phyloP scores from a whole-genome alignment of 2,329 filamentous ascomycete genomes.

The Fusarium nodosum region DNA sequence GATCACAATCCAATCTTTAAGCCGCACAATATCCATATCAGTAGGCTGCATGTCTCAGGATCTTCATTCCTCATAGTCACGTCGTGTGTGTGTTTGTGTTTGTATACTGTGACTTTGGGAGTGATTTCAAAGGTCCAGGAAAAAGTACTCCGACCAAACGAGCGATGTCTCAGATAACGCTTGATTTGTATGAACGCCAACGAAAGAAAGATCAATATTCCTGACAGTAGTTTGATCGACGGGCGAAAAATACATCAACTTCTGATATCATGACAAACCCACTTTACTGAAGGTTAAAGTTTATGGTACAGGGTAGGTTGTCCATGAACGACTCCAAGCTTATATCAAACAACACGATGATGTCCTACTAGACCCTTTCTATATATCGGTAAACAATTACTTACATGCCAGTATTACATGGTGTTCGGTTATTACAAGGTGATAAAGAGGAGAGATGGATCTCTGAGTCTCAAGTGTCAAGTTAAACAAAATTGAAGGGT shows the following conservation, averaged over 20 bases:
- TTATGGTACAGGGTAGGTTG: constrained; percentile 32
- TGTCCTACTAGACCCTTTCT: background rate
- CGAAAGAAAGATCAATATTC: background rate
- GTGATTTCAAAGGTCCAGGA: constrained; percentile 12
- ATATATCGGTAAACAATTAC: background rate
- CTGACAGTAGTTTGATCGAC: background rate
- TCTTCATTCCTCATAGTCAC: constrained; percentile 25
- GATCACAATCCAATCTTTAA: constrained; percentile 17
- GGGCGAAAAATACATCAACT: background rate
- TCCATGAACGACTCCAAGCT: background rate
- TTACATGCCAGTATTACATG: background rate
- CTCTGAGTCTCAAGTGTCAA: background rate
- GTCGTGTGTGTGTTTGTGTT: background rate
- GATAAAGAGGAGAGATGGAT: background rate
- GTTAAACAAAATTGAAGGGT: background rate
- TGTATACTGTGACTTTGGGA: background rate
- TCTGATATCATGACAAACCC: no score
- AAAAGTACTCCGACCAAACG: background rate
- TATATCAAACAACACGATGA: background rate
- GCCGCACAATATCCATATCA: background rate
- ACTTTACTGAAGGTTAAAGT: background rate
- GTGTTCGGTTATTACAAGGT: background rate
- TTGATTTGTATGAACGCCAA: constrained; percentile 8
- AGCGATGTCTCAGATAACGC: background rate
- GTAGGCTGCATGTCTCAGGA: constrained; percentile 13